A percentile compares a stretch with the other conserved stretches of the same genome.
These are phyloP conservation scores for Coelastrella sp. DNA, from an alignment of 139 green algal species.

Conservation along the genomic window DNA sequence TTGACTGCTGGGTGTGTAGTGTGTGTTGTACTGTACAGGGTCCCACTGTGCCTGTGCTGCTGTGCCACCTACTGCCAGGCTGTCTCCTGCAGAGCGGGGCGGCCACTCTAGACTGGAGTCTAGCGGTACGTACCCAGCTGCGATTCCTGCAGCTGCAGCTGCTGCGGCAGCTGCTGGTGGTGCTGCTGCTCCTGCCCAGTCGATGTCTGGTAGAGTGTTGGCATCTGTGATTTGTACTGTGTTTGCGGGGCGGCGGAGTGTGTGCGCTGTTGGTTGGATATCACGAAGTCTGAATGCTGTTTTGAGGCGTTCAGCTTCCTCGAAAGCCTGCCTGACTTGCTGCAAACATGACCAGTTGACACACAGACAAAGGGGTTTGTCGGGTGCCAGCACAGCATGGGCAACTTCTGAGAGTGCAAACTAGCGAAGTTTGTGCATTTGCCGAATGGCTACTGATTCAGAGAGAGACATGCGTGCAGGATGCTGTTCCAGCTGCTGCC, in stretches of 20 bases:
- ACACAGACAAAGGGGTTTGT: background rate
- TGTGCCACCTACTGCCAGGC: background rate
- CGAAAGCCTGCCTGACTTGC: slow-evolving; percentile 49
- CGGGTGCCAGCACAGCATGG: too few relatives aligned
- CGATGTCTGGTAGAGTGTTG: slow-evolving; percentile 67
- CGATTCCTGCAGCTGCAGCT: slow-evolving; percentile 2
- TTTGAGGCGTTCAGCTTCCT: slow-evolving; percentile 82
- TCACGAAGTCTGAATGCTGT: slow-evolving; percentile 52
- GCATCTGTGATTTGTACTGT: slow-evolving; percentile 66
- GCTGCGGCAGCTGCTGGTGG: background rate
- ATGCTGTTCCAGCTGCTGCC: too few relatives aligned
- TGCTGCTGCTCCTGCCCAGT: slow-evolving; percentile 65
- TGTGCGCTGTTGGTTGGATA: slow-evolving; percentile 41
- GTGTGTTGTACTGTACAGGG: background rate
- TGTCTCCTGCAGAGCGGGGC: background rate
- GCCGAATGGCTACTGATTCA: too few relatives aligned
- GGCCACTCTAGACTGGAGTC: slow-evolving; percentile 22
- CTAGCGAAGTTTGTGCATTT: background rate
- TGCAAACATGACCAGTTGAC: background rate
- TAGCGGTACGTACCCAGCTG: slow-evolving; percentile 14
- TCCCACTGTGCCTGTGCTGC: background rate
- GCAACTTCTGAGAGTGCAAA: too few relatives aligned
- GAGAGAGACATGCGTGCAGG: too few relatives aligned
- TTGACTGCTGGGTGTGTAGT: slow-evolving; percentile 25
- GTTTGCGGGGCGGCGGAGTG: slow-evolving; percentile 57